Base-by-base conservation (phyloP, 108 stramenopile genomes). In the Cyclotella cryptica region DNA sequence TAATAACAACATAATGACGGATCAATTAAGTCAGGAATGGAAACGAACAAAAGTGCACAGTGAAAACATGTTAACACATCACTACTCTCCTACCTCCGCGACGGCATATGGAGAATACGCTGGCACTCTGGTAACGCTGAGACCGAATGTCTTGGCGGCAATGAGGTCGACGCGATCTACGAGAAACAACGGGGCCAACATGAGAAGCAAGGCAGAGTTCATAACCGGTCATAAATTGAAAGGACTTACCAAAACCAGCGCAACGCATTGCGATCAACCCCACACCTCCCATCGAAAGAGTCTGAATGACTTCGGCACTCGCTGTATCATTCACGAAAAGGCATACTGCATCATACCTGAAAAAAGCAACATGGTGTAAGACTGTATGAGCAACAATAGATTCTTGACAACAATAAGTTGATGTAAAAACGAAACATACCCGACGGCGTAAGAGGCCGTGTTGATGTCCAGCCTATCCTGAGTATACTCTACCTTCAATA, bases 61-160 rank as follows among this genome's bases (percentile, higher is more conserved):
- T 53, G 52, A 14, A 53, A 7, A 14, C 15, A n/a, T n/a, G n/a
- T n/a, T n/a, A n/a, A n/a, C n/a, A n/a, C n/a, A 24, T 3, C 12
- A 12, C 4, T 24, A 24, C 2, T 1, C 35, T 14, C 30, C 35
- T 61, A 61, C 60, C 60, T 61, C 93, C 27, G 93, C 91, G 0
- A 94, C 90, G 5, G 93, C 93, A 78, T 94, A 92, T 12, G 93
- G 92, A 60, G 75, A 83, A 79, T 94, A 94, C 27, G 92, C 92
- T 24, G 93, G 93, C 28, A 94, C 93, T 43, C 92, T 83, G 10
- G 85, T 87, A 19, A 94, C 83, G 13, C 86, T 83, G 14, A 94
- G 19, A 9, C 88, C 90, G 57, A 84, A 88, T 10, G 88, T 80
- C 51, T 85, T 72, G 19, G 91, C 91, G 3, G 89, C 90, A 59